Base-by-base conservation (phyloP, 164 flowering plant species). In the Piper betle region DNA sequence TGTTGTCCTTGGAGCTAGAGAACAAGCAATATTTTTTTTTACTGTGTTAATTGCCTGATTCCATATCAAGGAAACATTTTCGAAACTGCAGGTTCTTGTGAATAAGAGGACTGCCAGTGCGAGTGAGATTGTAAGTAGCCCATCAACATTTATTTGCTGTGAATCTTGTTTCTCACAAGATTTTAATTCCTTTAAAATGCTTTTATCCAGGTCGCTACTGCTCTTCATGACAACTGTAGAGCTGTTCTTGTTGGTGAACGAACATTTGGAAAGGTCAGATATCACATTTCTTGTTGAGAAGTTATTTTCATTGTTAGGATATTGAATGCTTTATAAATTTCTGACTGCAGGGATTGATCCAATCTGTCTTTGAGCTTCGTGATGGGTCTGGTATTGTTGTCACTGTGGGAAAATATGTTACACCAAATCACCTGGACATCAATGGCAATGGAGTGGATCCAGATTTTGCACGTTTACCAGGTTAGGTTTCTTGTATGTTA, bases 321-420 rank as follows among this genome's bases (percentile, higher is more conserved):
- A 40, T 52, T 62, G 39, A 40, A 55, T 25, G 42, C 5, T 12
- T 50, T 2, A 25, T 10, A 10, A 46, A 6, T 15, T 10, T 5
- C 50, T 46, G 11, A 5, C 37, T 55, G 41, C 81, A 92, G 98
- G 98, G 98, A 40, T 71, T 89, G 68, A 89, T 89, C 67, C 98
- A 92, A 65, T 89, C 98, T 20, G 96, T 92, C 6, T 92, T 84
- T 69, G 96, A 92, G 71, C 98, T 92, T 62, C 75, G 71, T 62
- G 98, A 92, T 76, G 98, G 98, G 64, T 92, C 98, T 61, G 98
- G 96, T 46, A 80, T 92, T 56, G 98, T 84, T 62, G 91, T 92
- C 60, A 89, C 98, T 20, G 77, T 92, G 53, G 98, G 96, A 59
- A 92, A 92, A 82, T 89, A 92, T 78, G 96, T 89, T 40, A 92